phyloP scores from a whole-genome alignment of 1,284 basidiomycete genomes.

The Filobasidium uniguttulatum region DNA sequence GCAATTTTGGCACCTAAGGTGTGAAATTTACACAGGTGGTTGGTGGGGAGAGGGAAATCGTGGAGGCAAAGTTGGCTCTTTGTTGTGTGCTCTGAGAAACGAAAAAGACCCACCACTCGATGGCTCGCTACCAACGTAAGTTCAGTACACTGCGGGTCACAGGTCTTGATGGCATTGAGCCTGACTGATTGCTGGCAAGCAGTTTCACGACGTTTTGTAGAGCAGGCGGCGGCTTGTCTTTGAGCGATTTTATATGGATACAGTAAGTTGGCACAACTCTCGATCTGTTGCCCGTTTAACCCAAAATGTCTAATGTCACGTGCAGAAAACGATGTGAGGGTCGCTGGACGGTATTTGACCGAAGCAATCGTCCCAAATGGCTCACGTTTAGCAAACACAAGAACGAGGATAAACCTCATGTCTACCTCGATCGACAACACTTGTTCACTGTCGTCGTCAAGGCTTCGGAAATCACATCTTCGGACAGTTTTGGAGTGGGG shows the following conservation, averaged over 20 bases:
- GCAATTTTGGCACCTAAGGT: conserved; percentile 62
- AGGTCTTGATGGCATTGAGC: too few relatives aligned
- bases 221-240: conserved; percentile 72
- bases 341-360: conserved; percentile 35
- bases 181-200: background rate
- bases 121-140: conserved; percentile 49
- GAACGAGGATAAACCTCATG: conserved; percentile 38
- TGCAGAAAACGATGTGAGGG: conserved; percentile 29
- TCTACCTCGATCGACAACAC: conserved; percentile 36
- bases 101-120: conserved; percentile 40
- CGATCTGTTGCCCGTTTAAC: background rate
- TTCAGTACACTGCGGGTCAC: background rate
- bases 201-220: conserved; percentile 51
- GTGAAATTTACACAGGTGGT: conserved; percentile 24
- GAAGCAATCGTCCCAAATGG: conserved; percentile 28
- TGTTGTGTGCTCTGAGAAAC: conserved; percentile 36
- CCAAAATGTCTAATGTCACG: background rate
- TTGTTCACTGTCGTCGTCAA: conserved; percentile 65
- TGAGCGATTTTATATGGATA: conserved; percentile 65
- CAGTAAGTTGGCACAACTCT: conserved; percentile 21
- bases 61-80: conserved; percentile 37
- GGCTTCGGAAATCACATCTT: conserved; percentile 66
- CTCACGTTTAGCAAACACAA: conserved; percentile 26
- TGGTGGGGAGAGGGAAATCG: conserved; percentile 39
- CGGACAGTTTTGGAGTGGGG: conserved; percentile 38